phyloP scores from a whole-genome alignment of 352 stramenopile genomes.

The Phytophthora fragariaefolia region DNA sequence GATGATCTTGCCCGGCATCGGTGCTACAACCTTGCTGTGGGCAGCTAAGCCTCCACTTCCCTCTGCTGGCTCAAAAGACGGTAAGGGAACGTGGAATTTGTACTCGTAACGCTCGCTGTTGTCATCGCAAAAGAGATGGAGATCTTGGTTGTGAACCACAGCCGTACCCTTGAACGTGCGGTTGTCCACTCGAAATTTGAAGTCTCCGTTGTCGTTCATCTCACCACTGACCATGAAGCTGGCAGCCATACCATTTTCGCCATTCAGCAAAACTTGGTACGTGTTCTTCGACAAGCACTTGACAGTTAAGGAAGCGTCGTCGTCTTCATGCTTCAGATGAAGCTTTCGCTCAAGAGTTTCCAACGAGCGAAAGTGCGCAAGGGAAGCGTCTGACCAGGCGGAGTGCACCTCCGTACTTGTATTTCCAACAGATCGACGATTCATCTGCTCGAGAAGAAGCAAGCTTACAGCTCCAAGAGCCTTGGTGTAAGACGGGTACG shows the following conservation, averaged over 20 bases:
- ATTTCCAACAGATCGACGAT: slow-evolving; percentile 39
- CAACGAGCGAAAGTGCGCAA: slow-evolving; percentile 70
- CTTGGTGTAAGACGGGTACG: slow-evolving; percentile 65
- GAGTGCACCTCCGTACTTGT: slow-evolving; percentile 56
- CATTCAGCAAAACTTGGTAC: slow-evolving; percentile 51
- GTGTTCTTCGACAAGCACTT: slow-evolving; percentile 47
- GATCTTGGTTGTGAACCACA: slow-evolving; percentile 67
- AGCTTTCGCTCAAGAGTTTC: slow-evolving; percentile 62
- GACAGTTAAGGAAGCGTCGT: slow-evolving; percentile 45
- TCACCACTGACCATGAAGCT: slow-evolving; percentile 39
- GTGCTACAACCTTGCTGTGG: slow-evolving; percentile 79
- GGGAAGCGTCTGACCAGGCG: slow-evolving; percentile 58
- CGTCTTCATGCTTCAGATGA: slow-evolving; percentile 53
- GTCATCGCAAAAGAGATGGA: slow-evolving; percentile 84
- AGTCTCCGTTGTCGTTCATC: slow-evolving; percentile 57
- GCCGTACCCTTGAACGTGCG: slow-evolving; percentile 72
- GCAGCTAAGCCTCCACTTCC: slow-evolving; percentile 23
- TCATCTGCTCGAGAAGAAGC: slow-evolving; percentile 71
- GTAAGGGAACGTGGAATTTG: slow-evolving; percentile 79
- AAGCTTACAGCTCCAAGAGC: slow-evolving; percentile 80
- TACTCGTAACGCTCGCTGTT: slow-evolving; percentile 79
- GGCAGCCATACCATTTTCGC: slow-evolving; percentile 24
- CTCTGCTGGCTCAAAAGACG: slow-evolving; percentile 50
- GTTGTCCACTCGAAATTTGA: slow-evolving; percentile 71
- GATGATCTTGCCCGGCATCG: slow-evolving; percentile 96